Conservation (phyloP, 805 yeast genomes). For the Pichia membranifaciens region DNA sequence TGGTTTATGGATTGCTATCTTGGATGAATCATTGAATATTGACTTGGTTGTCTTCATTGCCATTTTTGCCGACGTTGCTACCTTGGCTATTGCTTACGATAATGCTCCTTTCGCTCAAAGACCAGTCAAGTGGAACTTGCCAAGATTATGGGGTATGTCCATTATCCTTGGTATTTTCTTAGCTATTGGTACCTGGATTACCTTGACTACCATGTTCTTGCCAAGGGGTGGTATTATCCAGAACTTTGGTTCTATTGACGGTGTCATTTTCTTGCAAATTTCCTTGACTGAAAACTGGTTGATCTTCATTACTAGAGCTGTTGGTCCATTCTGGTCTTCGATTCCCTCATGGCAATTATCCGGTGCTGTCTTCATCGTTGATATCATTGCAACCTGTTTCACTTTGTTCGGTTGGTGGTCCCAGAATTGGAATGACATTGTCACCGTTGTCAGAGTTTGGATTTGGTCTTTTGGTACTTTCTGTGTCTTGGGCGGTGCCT, state of each 20-base stretch:
- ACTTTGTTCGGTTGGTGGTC: constrained; percentile 93
- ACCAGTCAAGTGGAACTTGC: constrained; percentile 92
- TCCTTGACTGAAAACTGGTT: constrained; percentile 94
- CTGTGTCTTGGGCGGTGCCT: constrained; percentile 90
- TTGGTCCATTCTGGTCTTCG: constrained; percentile 96
- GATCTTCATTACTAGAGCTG: constrained; percentile 90
- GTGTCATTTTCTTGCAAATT: constrained; percentile 85
- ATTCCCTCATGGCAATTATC: constrained; percentile 90
- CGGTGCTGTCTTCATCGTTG: constrained; percentile 85
- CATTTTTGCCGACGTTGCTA: constrained; percentile 93
- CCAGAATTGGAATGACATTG: constrained; percentile 90
- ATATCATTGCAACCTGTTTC: constrained; percentile 83
- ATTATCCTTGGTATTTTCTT: constrained; percentile 71
- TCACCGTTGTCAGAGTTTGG: constrained; percentile 86
- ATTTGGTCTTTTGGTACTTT: constrained; percentile 89
- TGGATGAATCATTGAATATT: constrained; percentile 77
- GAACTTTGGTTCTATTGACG: constrained; percentile 87
- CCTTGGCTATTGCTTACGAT: constrained; percentile 78
- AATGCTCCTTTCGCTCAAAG: constrained; percentile 86
- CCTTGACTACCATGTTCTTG: constrained; percentile 85
- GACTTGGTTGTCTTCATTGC: constrained; percentile 91
- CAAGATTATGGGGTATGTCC: constrained; percentile 94
- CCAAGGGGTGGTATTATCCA: constrained; percentile 86
- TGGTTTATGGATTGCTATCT: constrained; percentile 93
- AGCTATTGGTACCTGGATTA: constrained; percentile 88